phyloP scores from a whole-genome alignment of 192 early-diverging fungal genomes.

The Gamsiella multidivaricata region DNA sequence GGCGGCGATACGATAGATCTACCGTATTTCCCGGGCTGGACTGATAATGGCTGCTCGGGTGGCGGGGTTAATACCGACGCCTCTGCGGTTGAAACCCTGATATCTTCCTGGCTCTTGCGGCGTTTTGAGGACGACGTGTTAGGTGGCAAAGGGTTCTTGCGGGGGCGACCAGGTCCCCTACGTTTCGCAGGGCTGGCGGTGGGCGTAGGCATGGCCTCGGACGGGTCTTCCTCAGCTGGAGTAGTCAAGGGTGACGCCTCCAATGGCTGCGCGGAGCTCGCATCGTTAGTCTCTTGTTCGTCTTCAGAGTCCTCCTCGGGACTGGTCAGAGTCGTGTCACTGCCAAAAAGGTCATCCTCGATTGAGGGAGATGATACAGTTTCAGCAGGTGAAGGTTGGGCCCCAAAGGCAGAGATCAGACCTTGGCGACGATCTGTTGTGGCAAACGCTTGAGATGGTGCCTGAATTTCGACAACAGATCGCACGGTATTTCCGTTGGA shows the following conservation, averaged over 20 bases:
- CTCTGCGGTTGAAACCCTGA: too few relatives aligned
- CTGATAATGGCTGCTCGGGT: neutral
- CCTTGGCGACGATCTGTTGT: neutral
- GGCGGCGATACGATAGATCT: too few relatives aligned
- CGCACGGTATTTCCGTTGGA: neutral
- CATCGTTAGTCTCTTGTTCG: neutral
- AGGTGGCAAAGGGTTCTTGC: neutral
- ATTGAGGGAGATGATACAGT: neutral
- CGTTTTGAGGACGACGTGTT: neutral
- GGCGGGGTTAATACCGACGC: neutral
- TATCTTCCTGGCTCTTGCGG: neutral
- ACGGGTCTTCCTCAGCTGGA: neutral
- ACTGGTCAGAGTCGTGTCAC: conserved; percentile 42
- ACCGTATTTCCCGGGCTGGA: neutral
- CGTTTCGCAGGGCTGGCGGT: neutral
- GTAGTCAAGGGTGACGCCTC: neutral
- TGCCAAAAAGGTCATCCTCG: conserved; percentile 43
- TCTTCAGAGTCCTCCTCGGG: conserved; percentile 47
- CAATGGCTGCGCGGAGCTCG: neutral
- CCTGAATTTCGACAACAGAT: neutral
- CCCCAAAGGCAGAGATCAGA: neutral
- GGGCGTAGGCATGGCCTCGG: neutral
- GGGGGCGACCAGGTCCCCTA: conserved; percentile 14
- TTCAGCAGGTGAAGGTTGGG: neutral
- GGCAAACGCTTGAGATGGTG: neutral